phyloP scores from a whole-genome alignment of 495 filamentous ascomycete genomes.

The Aspergillus steynii region DNA sequence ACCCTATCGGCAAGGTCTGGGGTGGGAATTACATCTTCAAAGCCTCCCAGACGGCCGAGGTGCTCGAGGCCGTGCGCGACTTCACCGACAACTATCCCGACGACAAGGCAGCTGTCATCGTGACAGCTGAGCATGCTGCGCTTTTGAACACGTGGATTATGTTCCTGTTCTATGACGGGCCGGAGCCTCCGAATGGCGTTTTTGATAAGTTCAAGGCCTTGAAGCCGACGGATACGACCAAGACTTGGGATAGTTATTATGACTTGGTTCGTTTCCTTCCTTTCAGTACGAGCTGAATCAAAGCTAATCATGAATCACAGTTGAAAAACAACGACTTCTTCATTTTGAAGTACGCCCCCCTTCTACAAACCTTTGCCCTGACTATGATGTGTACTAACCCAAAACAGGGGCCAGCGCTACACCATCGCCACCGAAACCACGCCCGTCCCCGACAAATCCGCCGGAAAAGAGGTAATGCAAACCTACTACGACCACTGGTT shows the following conservation, averaged over 20 bases:
- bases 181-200: conserved; percentile 52
- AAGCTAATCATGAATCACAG: conserved; percentile 2
- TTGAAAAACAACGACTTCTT: conserved; percentile 42
- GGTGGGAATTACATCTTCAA: conserved; percentile 32
- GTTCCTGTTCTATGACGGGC: conserved; percentile 63
- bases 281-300: not conserved
- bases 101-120: conserved; percentile 54
- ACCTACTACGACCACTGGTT: conserved; percentile 55
- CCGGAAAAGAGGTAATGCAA: conserved; percentile 43
- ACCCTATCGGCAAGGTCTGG: conserved; percentile 37
- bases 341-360: conserved; percentile 34
- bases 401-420: conserved; percentile 47
- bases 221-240: conserved; percentile 45
- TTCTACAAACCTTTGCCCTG: not conserved
- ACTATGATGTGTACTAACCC: conserved; percentile 1
- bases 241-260: conserved; percentile 54
- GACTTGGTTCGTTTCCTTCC: conserved; percentile 34
- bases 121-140: conserved; percentile 52
- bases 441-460: conserved; percentile 46
- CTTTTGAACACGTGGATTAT: conserved; percentile 56
- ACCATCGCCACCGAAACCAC: conserved; percentile 61
- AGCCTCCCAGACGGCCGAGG: conserved; percentile 13
- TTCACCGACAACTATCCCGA: conserved; percentile 41
- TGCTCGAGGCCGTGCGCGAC: conserved; percentile 17
- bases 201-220: conserved; percentile 59